Percentiles rank a stretch among this genome's conserved stretches.
phyloP scores from a whole-genome alignment of 495 filamentous ascomycete species.

The Lasiosphaeris hirsuta region DNA sequence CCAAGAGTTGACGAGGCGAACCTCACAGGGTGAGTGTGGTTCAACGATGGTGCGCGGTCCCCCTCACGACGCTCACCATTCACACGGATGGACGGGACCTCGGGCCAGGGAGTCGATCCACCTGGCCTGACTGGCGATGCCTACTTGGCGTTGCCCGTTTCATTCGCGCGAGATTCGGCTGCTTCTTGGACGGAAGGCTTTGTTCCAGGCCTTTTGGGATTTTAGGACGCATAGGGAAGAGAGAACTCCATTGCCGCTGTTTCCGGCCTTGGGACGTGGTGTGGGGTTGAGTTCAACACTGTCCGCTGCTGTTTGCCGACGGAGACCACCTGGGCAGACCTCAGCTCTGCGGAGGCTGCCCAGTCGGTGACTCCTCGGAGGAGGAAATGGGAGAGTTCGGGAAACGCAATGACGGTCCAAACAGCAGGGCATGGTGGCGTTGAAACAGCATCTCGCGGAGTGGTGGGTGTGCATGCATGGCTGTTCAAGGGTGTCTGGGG shows the following conservation, averaged over 20 bases:
- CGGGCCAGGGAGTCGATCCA: too few species aligned
- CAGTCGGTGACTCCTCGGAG: not conserved
- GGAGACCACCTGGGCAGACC: too few species aligned
- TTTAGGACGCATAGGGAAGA: too few species aligned
- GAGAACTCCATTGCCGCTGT: not conserved
- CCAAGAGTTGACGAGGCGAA: not conserved
- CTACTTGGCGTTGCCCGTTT: too few species aligned
- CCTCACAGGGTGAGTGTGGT: not conserved
- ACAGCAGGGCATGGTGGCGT: conserved; percentile 14
- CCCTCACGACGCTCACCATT: not conserved
- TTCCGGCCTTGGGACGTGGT: not conserved
- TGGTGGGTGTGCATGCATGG: conserved; percentile 13
- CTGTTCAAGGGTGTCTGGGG: conserved; percentile 8
- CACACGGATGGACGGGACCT: not conserved
- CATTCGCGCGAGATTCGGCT: too few species aligned
- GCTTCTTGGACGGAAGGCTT: too few species aligned
- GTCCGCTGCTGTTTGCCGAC: too few species aligned
- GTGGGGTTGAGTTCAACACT: too few species aligned
- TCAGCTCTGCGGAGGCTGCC: not conserved
- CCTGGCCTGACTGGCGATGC: too few species aligned
- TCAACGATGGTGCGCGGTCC: not conserved
- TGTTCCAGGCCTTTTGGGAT: too few species aligned
- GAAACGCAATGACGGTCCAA: conserved; percentile 9
- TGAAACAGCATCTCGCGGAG: conserved; percentile 13
- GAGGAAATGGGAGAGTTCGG: not conserved